Conservation (phyloP, 108 stramenopile species). For the Aurantiochytrium sp. region DNA sequence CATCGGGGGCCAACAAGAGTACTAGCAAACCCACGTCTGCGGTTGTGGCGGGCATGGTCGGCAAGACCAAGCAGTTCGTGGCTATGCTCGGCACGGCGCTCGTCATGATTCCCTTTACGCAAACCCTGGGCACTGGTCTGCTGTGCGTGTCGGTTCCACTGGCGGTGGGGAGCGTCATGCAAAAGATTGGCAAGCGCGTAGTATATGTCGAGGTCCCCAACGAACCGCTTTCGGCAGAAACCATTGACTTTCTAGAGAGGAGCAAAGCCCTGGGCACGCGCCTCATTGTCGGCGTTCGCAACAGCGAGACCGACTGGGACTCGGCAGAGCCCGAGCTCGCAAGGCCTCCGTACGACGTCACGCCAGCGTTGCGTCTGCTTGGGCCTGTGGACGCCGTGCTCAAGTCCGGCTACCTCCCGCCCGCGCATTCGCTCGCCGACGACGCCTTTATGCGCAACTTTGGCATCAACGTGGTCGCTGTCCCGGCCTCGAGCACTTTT, state of each 20-base stretch:
- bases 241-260: background rate
- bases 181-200: background rate
- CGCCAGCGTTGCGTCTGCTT: background rate
- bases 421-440: background rate
- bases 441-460: background rate
- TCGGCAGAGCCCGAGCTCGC: too few relatives aligned
- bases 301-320: too few relatives aligned
- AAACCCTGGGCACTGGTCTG: background rate
- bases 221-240: background rate
- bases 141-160: conserved; percentile 18
- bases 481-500: conserved; percentile 1
- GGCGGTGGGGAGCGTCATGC: conserved; percentile 9
- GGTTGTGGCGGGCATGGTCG: conserved; percentile 24
- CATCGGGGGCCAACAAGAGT: too few relatives aligned
- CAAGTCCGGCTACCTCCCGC: background rate
- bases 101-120: background rate
- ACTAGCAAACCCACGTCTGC: background rate
- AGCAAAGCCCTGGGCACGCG: conserved; percentile 7
- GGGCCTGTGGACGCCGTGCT: background rate
- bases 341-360: background rate
- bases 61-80: conserved; percentile 21
- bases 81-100: conserved; percentile 4
- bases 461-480: background rate
- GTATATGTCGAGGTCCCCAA: background rate
- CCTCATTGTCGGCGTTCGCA: background rate